Percentiles rank a stretch among this genome's conserved stretches.
phyloP scores from a whole-genome alignment of 352 stramenopile genomes.

The Phytophthora pistaciae region DNA sequence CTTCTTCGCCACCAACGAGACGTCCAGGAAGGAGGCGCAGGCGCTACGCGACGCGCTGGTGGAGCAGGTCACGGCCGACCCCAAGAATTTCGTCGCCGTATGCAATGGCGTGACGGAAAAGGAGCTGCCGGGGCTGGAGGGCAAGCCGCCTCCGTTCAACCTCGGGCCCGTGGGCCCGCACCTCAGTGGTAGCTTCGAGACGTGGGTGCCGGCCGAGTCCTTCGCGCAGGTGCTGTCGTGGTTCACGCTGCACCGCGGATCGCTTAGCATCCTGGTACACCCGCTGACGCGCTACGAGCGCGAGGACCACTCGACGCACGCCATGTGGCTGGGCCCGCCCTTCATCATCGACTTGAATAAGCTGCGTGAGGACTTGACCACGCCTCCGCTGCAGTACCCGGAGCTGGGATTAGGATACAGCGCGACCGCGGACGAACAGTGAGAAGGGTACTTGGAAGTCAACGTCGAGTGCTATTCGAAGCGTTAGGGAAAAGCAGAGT shows the following conservation, averaged over 20 bases:
- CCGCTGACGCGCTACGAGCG: slow-evolving; percentile 69
- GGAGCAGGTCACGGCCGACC: slow-evolving; percentile 43
- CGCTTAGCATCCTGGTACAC: slow-evolving; percentile 70
- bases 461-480: slow-evolving; percentile 32
- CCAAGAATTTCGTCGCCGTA: slow-evolving; percentile 68
- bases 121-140: slow-evolving; percentile 44
- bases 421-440: slow-evolving; percentile 16
- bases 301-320: slow-evolving; percentile 61
- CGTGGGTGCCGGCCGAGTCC: slow-evolving; percentile 72
- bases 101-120: slow-evolving; percentile 51
- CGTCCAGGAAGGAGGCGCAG: slow-evolving; percentile 48
- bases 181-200: slow-evolving; percentile 73
- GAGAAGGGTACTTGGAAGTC: slow-evolving; percentile 4
- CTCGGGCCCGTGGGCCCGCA: slow-evolving; percentile 65
- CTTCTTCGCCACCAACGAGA: slow-evolving; percentile 61
- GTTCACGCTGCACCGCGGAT: slow-evolving; percentile 72
- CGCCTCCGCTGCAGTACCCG: slow-evolving; percentile 57
- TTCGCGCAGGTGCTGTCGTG: slow-evolving; percentile 66
- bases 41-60: slow-evolving; percentile 59
- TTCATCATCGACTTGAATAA: slow-evolving; percentile 51
- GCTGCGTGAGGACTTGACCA: slow-evolving; percentile 43
- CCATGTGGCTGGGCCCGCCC: slow-evolving; percentile 60
- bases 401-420: slow-evolving; percentile 72
- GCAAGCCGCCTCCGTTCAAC: slow-evolving; percentile 59
- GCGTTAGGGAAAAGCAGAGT: slow-evolving; percentile 25